These are phyloP conservation scores for Wickerhamomyces silvicola DNA, from an alignment of 805 yeast species.

Conservation along the genomic window DNA sequence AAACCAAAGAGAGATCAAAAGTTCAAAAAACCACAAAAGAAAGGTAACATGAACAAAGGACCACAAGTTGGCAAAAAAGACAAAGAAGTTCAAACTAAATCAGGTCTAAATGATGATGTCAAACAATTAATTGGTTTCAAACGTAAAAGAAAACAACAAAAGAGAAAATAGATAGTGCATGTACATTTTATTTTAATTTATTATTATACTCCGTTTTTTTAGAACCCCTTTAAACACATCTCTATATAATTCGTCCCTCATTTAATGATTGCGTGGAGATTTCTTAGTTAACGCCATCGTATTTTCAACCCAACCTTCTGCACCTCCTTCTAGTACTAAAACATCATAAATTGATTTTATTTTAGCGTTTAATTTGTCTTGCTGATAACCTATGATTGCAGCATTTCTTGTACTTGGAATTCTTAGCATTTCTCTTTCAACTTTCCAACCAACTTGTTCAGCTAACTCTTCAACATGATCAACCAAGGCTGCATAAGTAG, in stretches of 20 bases:
- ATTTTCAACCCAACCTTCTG: conserved; percentile 84
- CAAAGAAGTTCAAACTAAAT: conserved; percentile 17
- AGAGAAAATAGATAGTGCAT: conserved; percentile 17
- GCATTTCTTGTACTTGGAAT: conserved; percentile 94
- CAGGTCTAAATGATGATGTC: conserved; percentile 45
- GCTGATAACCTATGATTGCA: conserved; percentile 69
- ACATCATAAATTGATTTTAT: conserved; percentile 47
- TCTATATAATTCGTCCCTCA: too few species aligned
- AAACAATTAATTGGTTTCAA: conserved; percentile 62
- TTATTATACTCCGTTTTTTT: not conserved
- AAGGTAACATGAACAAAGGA: conserved; percentile 41
- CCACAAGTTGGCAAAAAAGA: conserved; percentile 20
- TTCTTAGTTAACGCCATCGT: conserved; percentile 64
- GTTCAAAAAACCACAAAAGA: conserved; percentile 22
- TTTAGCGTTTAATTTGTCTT: conserved; percentile 21
- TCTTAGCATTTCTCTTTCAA: conserved; percentile 78
- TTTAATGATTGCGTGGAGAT: conserved; percentile 65
- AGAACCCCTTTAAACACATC: not conserved
- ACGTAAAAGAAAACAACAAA: conserved; percentile 57
- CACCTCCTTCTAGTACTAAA: conserved; percentile 76
- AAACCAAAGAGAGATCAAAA: conserved; percentile 11
- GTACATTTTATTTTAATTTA: not conserved
- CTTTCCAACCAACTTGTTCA: conserved; percentile 69
- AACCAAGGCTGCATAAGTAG: conserved; percentile 80
- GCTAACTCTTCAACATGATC: conserved; percentile 77